These are phyloP conservation scores for Phlebiopsis flavidoalba DNA, from an alignment of 768 basidiomycete genomes.

Conservation along the genomic window DNA sequence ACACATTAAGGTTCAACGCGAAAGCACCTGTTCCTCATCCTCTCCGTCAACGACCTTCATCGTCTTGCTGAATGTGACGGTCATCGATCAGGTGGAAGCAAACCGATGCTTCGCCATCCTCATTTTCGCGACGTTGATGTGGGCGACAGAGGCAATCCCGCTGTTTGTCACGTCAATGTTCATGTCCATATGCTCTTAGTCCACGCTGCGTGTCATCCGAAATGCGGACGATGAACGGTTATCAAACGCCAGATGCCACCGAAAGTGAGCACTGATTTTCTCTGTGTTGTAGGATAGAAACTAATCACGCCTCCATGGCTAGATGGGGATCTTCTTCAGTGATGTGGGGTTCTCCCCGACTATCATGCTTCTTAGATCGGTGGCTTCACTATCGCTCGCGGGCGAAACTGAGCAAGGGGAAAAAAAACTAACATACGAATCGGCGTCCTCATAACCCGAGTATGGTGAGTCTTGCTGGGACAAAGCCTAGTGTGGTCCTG, in stretches of 20 bases:
- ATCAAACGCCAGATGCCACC: constrained; percentile 65
- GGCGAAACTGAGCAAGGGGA: constrained; percentile 93
- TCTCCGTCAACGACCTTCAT: constrained; percentile 53
- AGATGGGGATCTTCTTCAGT: constrained; percentile 90
- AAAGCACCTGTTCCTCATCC: constrained; percentile 50
- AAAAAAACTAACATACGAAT: constrained; percentile 95
- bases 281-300: background rate
- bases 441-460: constrained; percentile 83
- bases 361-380: constrained; percentile 97
- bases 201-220: constrained; percentile 73
- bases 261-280: constrained; percentile 51
- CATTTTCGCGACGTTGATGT: constrained; percentile 84
- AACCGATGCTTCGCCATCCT: constrained; percentile 90
- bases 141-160: constrained; percentile 98
- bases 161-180: constrained; percentile 94
- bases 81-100: constrained; percentile 52
- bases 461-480: constrained; percentile 89
- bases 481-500: constrained; percentile 78
- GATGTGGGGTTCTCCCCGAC: constrained; percentile 98
- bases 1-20: constrained; percentile 56
- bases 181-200: constrained; percentile 86
- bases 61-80: constrained; percentile 47
- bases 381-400: constrained; percentile 95
- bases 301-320: constrained; percentile 8
- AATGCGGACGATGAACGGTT: constrained; percentile 54